Conservation (phyloP, 805 yeast genomes). For the Helenozyma baotianmanensis region DNA sequence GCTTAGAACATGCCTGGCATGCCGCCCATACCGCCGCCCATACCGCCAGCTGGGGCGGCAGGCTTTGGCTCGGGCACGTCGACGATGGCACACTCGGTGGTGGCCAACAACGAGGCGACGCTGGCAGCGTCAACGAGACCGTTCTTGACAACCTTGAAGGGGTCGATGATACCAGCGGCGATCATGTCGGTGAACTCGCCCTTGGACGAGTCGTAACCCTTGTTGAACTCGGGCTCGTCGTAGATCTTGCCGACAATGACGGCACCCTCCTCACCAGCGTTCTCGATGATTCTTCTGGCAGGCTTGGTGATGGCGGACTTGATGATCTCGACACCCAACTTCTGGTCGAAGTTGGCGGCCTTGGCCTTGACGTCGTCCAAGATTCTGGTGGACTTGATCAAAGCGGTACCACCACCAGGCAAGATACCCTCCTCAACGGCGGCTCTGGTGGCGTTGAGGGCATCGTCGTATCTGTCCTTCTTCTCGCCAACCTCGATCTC, state of each 20-base stretch:
- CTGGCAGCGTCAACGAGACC: constrained; percentile 96
- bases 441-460: constrained; percentile 96
- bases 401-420: constrained; percentile 99
- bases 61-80: constrained; percentile 84
- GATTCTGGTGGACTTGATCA: constrained; percentile 81
- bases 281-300: constrained; percentile 90
- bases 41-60: constrained; percentile 48
- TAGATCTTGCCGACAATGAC: constrained; percentile 89
- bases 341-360: constrained; percentile 83
- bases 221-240: constrained; percentile 68
- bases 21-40: constrained; percentile 31
- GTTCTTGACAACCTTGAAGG: constrained; percentile 95
- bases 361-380: constrained; percentile 67
- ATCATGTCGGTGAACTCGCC: constrained; percentile 95
- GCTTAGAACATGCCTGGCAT: constrained; percentile 28
- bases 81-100: constrained; percentile 97
- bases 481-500: constrained; percentile 99
- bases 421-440: constrained; percentile 98
- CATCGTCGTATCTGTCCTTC: constrained; percentile 99
- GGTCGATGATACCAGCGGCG: constrained; percentile 95
- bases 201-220: constrained; percentile 88
- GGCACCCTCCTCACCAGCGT: constrained; percentile 97
- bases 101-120: constrained; percentile 94
- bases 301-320: constrained; percentile 91
- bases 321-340: constrained; percentile 91